Percentiles rank a stretch among this genome's conserved stretches.
These are phyloP conservation scores for Tremella mesenterica DNA, from an alignment of 768 basidiomycete genomes.

Conservation along the genomic window DNA sequence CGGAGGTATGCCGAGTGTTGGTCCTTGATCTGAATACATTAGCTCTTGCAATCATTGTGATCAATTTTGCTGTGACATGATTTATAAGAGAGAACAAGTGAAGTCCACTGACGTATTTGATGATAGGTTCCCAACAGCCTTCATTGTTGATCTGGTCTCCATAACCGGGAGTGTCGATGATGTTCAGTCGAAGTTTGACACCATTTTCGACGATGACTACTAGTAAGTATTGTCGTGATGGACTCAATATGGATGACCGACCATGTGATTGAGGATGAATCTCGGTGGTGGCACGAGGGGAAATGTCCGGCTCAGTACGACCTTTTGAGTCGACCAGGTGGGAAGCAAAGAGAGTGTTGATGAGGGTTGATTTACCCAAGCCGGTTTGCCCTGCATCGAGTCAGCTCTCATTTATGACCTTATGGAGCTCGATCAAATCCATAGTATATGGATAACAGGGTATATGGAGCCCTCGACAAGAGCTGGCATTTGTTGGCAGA, in stretches of 20 bases:
- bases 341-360: constrained; percentile 98
- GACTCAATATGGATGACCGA: constrained; percentile 46
- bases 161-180: constrained; percentile 97
- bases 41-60: constrained; percentile 1
- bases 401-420: too few species aligned
- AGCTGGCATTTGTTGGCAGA: too few species aligned
- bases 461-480: too few species aligned
- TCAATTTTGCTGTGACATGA: too few species aligned
- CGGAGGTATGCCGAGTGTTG: constrained; percentile 97
- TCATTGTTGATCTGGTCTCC: constrained; percentile 99
- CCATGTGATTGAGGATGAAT: constrained; percentile 92
- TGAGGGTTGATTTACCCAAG: constrained; percentile 93
- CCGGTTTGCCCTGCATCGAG: constrained; percentile 74
- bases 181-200: constrained; percentile 87
- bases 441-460: too few species aligned
- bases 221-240: not conserved
- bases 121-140: constrained; percentile 97
- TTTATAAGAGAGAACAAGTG: too few species aligned
- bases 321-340: constrained; percentile 98
- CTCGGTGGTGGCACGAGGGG: constrained; percentile 90
- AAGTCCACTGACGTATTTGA: constrained; percentile 68
- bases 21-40: constrained; percentile 50
- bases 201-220: constrained; percentile 93
- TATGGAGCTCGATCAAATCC: too few species aligned
- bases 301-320: constrained; percentile 73